A percentile compares a stretch with the other conserved stretches of the same genome.
Conservation (phyloP, 2,329 filamentous ascomycete species). For the Penicillium paneum region DNA sequence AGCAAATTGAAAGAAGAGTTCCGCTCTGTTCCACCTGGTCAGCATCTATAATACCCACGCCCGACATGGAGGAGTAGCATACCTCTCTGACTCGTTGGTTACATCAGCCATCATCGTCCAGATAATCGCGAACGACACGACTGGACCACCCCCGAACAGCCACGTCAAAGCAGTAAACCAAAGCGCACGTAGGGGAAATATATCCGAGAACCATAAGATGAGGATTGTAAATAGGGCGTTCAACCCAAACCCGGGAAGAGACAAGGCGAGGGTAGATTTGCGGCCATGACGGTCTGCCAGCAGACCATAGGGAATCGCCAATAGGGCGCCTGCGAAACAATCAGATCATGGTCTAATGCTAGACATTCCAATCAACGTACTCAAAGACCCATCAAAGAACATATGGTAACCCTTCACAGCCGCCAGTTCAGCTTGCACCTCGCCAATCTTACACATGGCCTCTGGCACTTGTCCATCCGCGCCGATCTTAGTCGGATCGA, state of each 20-base stretch:
- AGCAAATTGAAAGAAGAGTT: conserved; percentile 42
- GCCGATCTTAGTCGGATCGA: conserved; percentile 45
- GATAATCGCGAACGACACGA: conserved; percentile 47
- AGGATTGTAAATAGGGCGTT: conserved; percentile 32
- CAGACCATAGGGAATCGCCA: conserved; percentile 50
- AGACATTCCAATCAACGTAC: conserved; percentile 23
- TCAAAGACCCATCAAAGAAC: conserved; percentile 46
- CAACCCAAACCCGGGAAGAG: conserved; percentile 42
- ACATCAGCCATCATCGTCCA: conserved; percentile 53
- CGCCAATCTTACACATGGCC: conserved; percentile 49
- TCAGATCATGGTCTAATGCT: not conserved
- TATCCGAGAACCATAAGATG: conserved; percentile 39
- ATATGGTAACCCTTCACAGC: conserved; percentile 51
- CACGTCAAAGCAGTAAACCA: conserved; percentile 49
- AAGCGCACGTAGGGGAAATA: conserved; percentile 46
- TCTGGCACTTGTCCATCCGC: conserved; percentile 45
- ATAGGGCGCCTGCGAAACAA: conserved; percentile 39
- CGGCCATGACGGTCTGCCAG: conserved; percentile 49
- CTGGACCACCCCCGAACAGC: conserved; percentile 48
- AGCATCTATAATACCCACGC: conserved; percentile 17
- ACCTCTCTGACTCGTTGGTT: conserved; percentile 47
- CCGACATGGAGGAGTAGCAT: not conserved
- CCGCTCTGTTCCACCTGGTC: conserved; percentile 27
- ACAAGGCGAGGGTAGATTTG: conserved; percentile 45
- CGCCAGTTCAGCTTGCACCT: conserved; percentile 49